Percentiles rank a stretch among this genome's conserved stretches.
Conservation (phyloP, 2,329 filamentous ascomycete genomes). For the Exophiala calicioides region DNA sequence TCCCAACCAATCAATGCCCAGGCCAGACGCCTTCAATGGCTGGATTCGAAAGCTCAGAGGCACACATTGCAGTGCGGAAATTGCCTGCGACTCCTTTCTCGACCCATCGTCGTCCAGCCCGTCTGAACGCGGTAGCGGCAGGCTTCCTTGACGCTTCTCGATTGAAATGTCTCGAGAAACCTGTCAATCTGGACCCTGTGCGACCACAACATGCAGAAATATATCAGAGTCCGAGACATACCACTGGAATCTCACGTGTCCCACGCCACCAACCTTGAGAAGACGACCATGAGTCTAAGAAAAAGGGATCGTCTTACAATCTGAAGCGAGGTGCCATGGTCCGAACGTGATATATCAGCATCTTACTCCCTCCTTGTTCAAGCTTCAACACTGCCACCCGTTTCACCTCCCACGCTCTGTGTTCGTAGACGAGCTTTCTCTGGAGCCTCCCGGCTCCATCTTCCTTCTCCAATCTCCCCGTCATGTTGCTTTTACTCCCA, state of each 20-base stretch:
- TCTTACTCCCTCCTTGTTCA: conserved; percentile 7
- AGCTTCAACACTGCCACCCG: neutral
- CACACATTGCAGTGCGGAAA: neutral
- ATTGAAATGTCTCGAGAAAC: conserved; percentile 8
- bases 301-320: neutral
- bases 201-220: conserved; percentile 1
- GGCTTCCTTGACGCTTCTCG: neutral
- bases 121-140: no score
- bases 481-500: conserved; percentile 23
- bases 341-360: conserved; percentile 1
- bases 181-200: conserved; percentile 12
- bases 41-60: neutral
- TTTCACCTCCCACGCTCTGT: neutral
- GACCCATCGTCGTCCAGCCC: neutral
- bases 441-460: neutral
- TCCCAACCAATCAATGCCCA: neutral
- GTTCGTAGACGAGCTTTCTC: neutral
- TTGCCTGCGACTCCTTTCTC: conserved; percentile 17
- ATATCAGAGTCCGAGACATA: conserved; percentile 17
- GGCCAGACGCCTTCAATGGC: neutral
- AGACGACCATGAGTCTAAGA: neutral
- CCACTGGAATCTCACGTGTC: conserved; percentile 7
- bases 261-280: conserved; percentile 12
- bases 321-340: conserved; percentile 1
- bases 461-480: conserved; percentile 6